Base-by-base conservation (phyloP, 805 yeast genomes). In the Lipomyces sp. region DNA sequence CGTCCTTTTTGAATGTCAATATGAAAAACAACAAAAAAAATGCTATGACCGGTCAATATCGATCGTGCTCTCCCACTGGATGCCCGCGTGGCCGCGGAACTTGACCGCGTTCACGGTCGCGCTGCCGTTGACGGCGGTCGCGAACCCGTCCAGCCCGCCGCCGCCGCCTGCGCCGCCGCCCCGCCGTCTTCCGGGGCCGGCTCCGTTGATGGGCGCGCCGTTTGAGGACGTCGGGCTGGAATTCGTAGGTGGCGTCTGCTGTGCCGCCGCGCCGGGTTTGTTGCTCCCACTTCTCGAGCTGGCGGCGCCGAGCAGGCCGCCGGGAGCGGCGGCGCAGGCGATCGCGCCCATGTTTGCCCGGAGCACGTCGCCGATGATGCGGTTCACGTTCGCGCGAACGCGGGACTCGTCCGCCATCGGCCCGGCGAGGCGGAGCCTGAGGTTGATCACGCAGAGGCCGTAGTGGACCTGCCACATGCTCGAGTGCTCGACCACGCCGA, bases 401-500 rank as follows among this genome's bases (percentile, higher is more conserved):
- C 61, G 56, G 5, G 58, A 50, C 53, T 68, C 71, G 43, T 68
- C 70, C 4, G 51, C 64, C 34, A 59, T 54, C 18, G 62, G 49
- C 33, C 74, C 73, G 5, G 58, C 39, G 61, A 71, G 63, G 24
- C 53, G 55, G 18, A 73, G 58, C 19, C 63, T 59, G 61, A 70
- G 59, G 32, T 63, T 60, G n/a, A 71, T 72, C 23, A 72, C 64
- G 69, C 72, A 72, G 35, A 73, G 63, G 16, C 65, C 70, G 47
- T 71, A 68, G 50, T 72, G 76, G 32, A 72, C 76, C 61, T 71
- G 74, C 74, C 75, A 72, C 44, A 72, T 58, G 19, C 68, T 58
- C 26, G 68, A 55, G 23, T 67, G 66, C 7, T 60, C 53, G 32
- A 69, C 69, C 2, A 60, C 43, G 19, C 53, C 52, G 16, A 72